Percentiles rank a stretch among this genome's conserved stretches.
Conservation (phyloP, 106 monocot species). For the Allium fistulosum region DNA sequence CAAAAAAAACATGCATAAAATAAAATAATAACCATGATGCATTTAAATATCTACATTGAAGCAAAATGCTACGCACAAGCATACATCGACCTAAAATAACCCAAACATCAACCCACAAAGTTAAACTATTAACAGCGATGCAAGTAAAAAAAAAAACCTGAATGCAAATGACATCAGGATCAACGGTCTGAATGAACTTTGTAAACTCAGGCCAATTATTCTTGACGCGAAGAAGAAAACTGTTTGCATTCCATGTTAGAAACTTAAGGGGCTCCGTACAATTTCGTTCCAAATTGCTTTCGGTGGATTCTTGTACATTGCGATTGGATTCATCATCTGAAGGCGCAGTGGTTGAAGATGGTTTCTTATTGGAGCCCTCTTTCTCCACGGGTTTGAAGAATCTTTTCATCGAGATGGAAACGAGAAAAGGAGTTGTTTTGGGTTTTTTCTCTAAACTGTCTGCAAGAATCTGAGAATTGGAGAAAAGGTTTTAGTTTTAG, state of each 20-base stretch:
- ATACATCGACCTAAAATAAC: too few relatives aligned
- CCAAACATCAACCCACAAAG: too few relatives aligned
- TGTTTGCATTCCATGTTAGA: constrained; percentile 98
- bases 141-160: constrained; percentile 36
- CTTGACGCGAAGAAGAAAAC: constrained; percentile 87
- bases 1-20: too few relatives aligned
- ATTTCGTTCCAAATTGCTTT: background rate
- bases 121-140: too few relatives aligned
- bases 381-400: constrained; percentile 90
- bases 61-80: too few relatives aligned
- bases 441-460: background rate
- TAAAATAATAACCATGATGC: too few relatives aligned
- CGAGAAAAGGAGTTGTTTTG: background rate
- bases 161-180: constrained; percentile 81
- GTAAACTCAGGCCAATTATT: constrained; percentile 80
- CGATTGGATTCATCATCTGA: background rate
- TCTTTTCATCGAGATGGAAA: constrained; percentile 56
- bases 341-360: constrained; percentile 18
- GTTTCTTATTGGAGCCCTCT: constrained; percentile 63
- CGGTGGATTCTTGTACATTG: background rate
- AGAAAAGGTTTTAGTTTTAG: too few relatives aligned
- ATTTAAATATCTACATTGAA: too few relatives aligned
- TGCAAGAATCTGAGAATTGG: too few relatives aligned
- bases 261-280: constrained; percentile 54
- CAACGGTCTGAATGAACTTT: constrained; percentile 44